Percentiles rank a stretch among this genome's conserved stretches.
Conservation (phyloP, 768 basidiomycete species). For the Lentinus tigrinus region DNA sequence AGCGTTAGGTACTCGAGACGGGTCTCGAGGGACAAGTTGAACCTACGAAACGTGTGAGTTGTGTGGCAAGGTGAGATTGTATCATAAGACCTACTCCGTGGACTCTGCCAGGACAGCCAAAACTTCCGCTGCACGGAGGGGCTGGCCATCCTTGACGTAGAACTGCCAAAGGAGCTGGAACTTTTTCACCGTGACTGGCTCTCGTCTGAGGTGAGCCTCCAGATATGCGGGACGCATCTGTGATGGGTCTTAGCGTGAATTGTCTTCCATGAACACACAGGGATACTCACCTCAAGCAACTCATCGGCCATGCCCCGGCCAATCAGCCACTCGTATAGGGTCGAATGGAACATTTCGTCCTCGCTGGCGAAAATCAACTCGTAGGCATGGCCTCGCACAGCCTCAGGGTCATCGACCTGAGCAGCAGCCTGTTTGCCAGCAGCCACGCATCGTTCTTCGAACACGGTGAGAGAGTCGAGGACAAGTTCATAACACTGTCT, state of each 20-base stretch:
- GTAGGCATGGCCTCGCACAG: slow-evolving; percentile 82
- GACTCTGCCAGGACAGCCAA: slow-evolving; percentile 83
- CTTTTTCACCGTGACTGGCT: slow-evolving; percentile 78
- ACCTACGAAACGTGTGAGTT: slow-evolving; percentile 37
- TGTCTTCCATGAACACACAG: too few species aligned
- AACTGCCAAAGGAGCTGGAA: slow-evolving; percentile 95
- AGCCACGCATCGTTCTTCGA: slow-evolving; percentile 56
- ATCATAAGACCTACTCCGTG: slow-evolving; percentile 56
- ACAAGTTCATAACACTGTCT: slow-evolving; percentile 79
- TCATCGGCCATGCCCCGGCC: slow-evolving; percentile 78
- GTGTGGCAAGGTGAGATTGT: not conserved
- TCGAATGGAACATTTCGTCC: slow-evolving; percentile 93
- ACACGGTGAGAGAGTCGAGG: slow-evolving; percentile 75
- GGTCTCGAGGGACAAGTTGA: slow-evolving; percentile 64
- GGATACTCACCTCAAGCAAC: slow-evolving; percentile 72
- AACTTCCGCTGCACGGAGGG: slow-evolving; percentile 84
- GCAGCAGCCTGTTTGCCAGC: slow-evolving; percentile 34
- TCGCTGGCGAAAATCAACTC: slow-evolving; percentile 79
- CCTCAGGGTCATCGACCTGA: slow-evolving; percentile 50
- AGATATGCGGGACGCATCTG: slow-evolving; percentile 87
- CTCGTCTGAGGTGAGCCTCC: slow-evolving; percentile 82
- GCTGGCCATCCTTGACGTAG: slow-evolving; percentile 90
- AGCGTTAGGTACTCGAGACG: slow-evolving; percentile 92
- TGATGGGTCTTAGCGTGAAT: not conserved
- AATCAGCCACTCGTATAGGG: slow-evolving; percentile 93